These are phyloP conservation scores for Cladosporium sp. DNA, from an alignment of 2,329 filamentous ascomycete species.

Conservation along the genomic window DNA sequence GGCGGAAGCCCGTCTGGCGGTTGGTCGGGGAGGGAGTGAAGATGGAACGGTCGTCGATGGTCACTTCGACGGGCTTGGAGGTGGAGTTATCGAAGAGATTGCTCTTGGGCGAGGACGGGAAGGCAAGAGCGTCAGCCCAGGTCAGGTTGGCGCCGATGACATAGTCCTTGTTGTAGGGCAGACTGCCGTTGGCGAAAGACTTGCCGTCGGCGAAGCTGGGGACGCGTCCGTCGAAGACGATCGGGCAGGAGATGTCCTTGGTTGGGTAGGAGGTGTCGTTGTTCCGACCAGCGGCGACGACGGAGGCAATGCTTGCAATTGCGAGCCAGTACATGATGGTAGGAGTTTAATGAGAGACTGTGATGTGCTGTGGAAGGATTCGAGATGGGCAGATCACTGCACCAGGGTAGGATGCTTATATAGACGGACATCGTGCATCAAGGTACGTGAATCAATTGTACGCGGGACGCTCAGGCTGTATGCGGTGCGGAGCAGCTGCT, in stretches of 20 bases:
- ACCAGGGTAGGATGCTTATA: neutral
- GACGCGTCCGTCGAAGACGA: slow-evolving; percentile 45
- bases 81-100: slow-evolving; percentile 50
- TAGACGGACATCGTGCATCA: neutral
- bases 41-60: slow-evolving; percentile 60
- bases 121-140: slow-evolving; percentile 53
- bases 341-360: neutral
- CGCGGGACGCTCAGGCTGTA: neutral
- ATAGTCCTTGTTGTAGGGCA: slow-evolving; percentile 53
- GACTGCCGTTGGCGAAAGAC: slow-evolving; percentile 45
- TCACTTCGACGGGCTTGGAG: slow-evolving; percentile 53
- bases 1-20: slow-evolving; percentile 63
- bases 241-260: slow-evolving; percentile 1
- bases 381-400: neutral
- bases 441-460: neutral
- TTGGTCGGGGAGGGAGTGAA: slow-evolving; percentile 58
- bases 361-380: neutral
- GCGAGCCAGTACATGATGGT: slow-evolving; percentile 4
- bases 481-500: neutral
- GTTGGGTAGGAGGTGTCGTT: neutral
- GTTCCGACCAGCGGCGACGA: neutral
- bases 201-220: slow-evolving; percentile 40
- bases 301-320: neutral
- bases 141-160: slow-evolving; percentile 56
- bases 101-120: slow-evolving; percentile 41